Base-by-base conservation (phyloP, 352 stramenopile species). In the Pythium grandisporangium region DNA sequence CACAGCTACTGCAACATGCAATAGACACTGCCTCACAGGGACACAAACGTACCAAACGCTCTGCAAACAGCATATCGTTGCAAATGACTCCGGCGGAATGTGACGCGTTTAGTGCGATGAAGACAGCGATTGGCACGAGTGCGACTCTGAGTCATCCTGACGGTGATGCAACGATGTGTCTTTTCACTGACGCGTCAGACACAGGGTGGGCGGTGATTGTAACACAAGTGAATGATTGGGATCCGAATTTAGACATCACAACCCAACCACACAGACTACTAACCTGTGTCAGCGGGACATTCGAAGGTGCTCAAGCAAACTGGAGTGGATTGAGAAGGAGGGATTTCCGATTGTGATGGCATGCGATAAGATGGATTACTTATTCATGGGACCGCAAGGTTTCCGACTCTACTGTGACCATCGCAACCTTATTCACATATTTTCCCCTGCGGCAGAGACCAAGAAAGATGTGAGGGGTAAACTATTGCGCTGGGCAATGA, bases 291-390 rank as follows among this genome's bases (percentile, higher is more conserved):
- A 41, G 55, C 10, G 51, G 50, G 12, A 42, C 48, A 16, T 63
- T 63, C 29, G 29, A 6, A 4, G 49, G 54, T 1, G 11, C 48
- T 6, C 33, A 55, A 19, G 4, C 23, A 8, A 33, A 55, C 2
- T 60, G 55, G 55, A 42, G 22, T 21, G 38, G 56, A 46, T 60
- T 5, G 54, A 63, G 30, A 56, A 63, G 44, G 49, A 53, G 45
- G 53, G 17, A 4, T 56, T 55, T 26, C 45, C 50, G 14, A 61
- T 64, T 44, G 39, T 52, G 2, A 30, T 6, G 1, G 44, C 45
- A n/a, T 60, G 50, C 35, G 34, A 53, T 19, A 51, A 43, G 19
- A 30, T 61, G 0, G 24, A 42, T 2, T 60, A 58, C 21, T 33
- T 60, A 21, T 29, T 64, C 21, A 12, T 60, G 20, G 42, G 50